phyloP scores from a whole-genome alignment of 2,329 filamentous ascomycete genomes.

The Drechslerella coelobrocha region DNA sequence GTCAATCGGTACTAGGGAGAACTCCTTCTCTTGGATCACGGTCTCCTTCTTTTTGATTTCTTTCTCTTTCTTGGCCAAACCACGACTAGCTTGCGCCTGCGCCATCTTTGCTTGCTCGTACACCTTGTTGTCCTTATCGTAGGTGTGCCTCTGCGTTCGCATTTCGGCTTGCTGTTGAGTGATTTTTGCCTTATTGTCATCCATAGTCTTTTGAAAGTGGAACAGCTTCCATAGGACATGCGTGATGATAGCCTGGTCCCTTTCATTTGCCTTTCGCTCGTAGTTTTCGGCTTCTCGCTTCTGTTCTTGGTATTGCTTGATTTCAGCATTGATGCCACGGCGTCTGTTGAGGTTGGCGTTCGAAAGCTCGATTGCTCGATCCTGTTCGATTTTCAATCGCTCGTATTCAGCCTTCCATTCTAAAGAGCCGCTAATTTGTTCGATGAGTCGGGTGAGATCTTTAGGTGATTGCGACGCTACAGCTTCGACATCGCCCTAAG shows the following conservation, averaged over 20 bases:
- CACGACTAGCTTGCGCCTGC: constrained; percentile 77
- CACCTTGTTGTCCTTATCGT: constrained; percentile 66
- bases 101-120: constrained; percentile 83
- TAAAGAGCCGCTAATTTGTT: constrained; percentile 95
- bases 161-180: constrained; percentile 92
- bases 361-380: constrained; percentile 86
- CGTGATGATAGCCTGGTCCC: constrained; percentile 87
- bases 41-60: constrained; percentile 85
- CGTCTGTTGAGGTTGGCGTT: constrained; percentile 86
- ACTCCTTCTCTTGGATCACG: constrained; percentile 84
- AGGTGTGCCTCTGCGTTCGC: constrained; percentile 86
- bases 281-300: constrained; percentile 95
- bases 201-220: constrained; percentile 91
- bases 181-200: constrained; percentile 87
- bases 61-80: constrained; percentile 81
- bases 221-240: constrained; percentile 97
- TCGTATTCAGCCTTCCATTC: constrained; percentile 97
- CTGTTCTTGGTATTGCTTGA: constrained; percentile 96
- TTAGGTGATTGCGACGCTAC: constrained; percentile 95
- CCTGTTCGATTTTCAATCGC: constrained; percentile 80
- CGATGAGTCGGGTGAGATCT: constrained; percentile 89
- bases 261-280: constrained; percentile 85
- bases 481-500: constrained; percentile 83
- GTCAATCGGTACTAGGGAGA: constrained; percentile 83
- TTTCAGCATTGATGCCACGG: constrained; percentile 94